Evolutionary conservation across 768 basidiomycete genomes (phyloP).

Genomic region (Rossbeevera mucosa): DNA sequence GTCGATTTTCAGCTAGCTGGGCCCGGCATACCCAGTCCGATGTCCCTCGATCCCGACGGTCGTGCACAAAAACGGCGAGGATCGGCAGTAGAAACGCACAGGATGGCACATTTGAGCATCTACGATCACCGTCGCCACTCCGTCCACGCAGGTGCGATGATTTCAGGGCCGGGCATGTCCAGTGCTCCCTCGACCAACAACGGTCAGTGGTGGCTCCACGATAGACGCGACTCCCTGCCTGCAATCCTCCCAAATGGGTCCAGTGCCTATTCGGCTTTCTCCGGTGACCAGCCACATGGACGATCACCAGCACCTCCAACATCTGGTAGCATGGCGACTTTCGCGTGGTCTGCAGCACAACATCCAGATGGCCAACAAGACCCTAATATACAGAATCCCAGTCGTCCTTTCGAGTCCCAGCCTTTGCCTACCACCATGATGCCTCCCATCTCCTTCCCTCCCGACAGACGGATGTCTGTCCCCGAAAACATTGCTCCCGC

Average conservation of each 20-base stretch:
- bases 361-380: slow-evolving; percentile 44
- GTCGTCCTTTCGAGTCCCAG: slow-evolving; percentile 48
- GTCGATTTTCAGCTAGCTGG: slow-evolving; percentile 64
- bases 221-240: slow-evolving; percentile 71
- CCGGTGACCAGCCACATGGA: slow-evolving; percentile 61
- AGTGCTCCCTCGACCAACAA: slow-evolving; percentile 16
- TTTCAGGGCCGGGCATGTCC: slow-evolving; percentile 26
- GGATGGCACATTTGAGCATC: slow-evolving; percentile 69
- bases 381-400: slow-evolving; percentile 37
- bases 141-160: slow-evolving; percentile 54
- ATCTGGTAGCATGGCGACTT: slow-evolving; percentile 60
- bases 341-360: slow-evolving; percentile 64
- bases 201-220: slow-evolving; percentile 55
- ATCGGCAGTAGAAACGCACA: slow-evolving; percentile 74
- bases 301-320: slow-evolving; percentile 53
- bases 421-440: slow-evolving; percentile 46
- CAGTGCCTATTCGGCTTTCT: slow-evolving; percentile 50
- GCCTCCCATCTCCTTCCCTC: slow-evolving; percentile 52
- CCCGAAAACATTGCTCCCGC: slow-evolving; percentile 51
- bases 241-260: slow-evolving; percentile 65
- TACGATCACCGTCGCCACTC: slow-evolving; percentile 73
- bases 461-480: slow-evolving; percentile 75
- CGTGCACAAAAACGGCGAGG: slow-evolving; percentile 81
- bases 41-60: slow-evolving; percentile 54
- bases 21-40: slow-evolving; percentile 59